Evolutionary conservation across 805 yeast genomes (phyloP).

Genomic region (Hanseniaspora meyeri): DNA sequence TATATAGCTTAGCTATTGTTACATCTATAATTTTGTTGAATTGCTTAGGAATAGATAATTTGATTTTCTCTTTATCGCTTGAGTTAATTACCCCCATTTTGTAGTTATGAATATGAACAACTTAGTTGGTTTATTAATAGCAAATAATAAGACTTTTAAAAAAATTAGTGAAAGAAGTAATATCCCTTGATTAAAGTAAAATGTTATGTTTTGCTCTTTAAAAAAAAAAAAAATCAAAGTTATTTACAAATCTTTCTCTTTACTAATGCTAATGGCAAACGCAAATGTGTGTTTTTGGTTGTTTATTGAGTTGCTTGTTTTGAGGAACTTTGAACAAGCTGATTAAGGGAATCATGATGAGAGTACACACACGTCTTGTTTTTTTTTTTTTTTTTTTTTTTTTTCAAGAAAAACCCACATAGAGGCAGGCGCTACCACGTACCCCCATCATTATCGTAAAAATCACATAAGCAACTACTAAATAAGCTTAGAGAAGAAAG

Average conservation of each 20-base stretch:
- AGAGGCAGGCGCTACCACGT: not conserved
- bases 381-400: too few relatives aligned
- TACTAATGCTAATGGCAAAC: too few relatives aligned
- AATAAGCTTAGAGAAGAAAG: not conserved
- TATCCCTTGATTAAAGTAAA: too few relatives aligned
- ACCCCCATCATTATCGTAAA: not conserved
- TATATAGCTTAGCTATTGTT: constrained; percentile 76
- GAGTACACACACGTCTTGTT: not conserved
- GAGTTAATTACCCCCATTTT: constrained; percentile 34
- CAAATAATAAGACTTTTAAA: not conserved
- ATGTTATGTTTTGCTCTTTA: too few relatives aligned
- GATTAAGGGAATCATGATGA: not conserved
- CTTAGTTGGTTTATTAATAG: not conserved
- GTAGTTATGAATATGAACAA: not conserved
- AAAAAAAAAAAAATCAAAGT: not conserved
- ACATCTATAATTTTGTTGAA: constrained; percentile 82
- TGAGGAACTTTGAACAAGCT: not conserved
- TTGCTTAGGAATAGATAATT: constrained; percentile 77
- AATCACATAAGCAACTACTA: too few relatives aligned
- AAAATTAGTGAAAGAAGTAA: too few relatives aligned
- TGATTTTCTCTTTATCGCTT: constrained; percentile 77
- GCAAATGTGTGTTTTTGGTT: too few relatives aligned
- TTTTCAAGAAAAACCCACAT: too few relatives aligned
- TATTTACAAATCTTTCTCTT: too few relatives aligned
- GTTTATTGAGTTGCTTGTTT: too few relatives aligned